A percentile compares a stretch with the other conserved stretches of the same genome.
phyloP scores from a whole-genome alignment of 768 basidiomycete species.

The Lactifluus echinatus region DNA sequence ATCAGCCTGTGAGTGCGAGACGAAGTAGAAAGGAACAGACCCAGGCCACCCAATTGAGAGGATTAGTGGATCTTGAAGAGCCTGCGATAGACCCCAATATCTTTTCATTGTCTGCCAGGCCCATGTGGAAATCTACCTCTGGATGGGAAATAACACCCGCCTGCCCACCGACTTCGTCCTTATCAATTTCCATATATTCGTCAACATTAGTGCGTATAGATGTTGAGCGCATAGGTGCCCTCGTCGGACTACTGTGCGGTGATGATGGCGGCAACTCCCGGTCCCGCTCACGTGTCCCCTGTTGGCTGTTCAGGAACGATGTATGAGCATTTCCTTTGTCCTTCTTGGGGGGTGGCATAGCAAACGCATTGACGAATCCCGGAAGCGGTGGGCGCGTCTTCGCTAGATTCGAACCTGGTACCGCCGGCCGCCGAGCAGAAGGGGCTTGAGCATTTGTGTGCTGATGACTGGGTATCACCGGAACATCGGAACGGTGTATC shows the following conservation, averaged over 20 bases:
- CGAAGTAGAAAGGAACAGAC: background rate
- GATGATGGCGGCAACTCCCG: background rate
- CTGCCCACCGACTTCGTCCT: background rate
- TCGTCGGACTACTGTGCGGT: background rate
- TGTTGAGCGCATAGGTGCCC: background rate
- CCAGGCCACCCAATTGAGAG: constrained; percentile 15
- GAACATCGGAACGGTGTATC: constrained; percentile 1
- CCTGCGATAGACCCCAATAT: background rate
- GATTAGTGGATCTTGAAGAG: background rate
- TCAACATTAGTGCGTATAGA: background rate
- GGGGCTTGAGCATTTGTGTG: background rate
- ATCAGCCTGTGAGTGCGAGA: background rate
- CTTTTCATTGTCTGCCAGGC: background rate
- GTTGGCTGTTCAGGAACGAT: background rate
- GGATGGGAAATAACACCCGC: background rate
- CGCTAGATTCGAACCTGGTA: background rate
- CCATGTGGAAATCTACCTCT: background rate
- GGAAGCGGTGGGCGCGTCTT: constrained; percentile 5
- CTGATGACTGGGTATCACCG: background rate
- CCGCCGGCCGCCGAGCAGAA: background rate
- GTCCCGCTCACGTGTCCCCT: constrained; percentile 2
- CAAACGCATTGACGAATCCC: constrained; percentile 19
- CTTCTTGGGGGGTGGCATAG: background rate
- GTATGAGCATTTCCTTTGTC: constrained; percentile 1
- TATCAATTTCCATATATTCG: constrained; percentile 10